Base-by-base conservation (phyloP, 345 rosid species). In the Citrus hindsii region DNA sequence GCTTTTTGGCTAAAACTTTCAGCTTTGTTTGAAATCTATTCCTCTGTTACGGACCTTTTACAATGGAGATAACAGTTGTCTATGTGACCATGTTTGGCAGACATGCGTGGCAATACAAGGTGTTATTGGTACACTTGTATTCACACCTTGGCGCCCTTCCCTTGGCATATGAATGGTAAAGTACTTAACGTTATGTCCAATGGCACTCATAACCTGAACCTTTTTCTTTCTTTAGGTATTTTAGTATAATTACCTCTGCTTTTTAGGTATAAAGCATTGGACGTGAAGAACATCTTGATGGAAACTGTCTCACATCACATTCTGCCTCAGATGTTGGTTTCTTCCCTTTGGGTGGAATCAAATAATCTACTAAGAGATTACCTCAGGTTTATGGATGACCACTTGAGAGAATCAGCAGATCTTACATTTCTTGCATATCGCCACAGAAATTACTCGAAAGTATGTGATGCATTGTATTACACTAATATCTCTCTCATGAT, bases 371-470 rank as follows among this genome's bases (percentile, higher is more conserved):
- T 96, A 58, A 90, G 87, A 86, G 98, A 96, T 86, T 96, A 96
- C 76, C 93, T 94, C 75, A 90, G 87, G 87, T 96, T 94, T 87
- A 94, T 94, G 98, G 99, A 96, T 90, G 99, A 96, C 71, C 95
- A 96, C 87, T 90, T 92, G 64, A 87, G 93, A 83, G 99, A 96
- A 87, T 96, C 97, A 22, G 97, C 98, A 76, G 99, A 96, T 85
- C 98, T 96, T 71, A 94, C 99, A 27, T 94, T 88, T 86, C 97
- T 96, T 71, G 98, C 98, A 19, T 96, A 96, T 84, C 97, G 98
- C 77, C 97, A 96, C 73, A 88, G 98, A 89, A 96, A 92, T 86
- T 96, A 94, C 86, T 91, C 98, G 66, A 96, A 96, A 82, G 99
- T 92, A 89, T 82, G 90, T 65, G 56, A 60, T 80, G 6, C 58